A percentile compares a stretch with the other conserved stretches of the same genome.
These are phyloP conservation scores for Chaetomium cochliodes DNA, from an alignment of 495 filamentous ascomycete genomes.

Conservation along the genomic window DNA sequence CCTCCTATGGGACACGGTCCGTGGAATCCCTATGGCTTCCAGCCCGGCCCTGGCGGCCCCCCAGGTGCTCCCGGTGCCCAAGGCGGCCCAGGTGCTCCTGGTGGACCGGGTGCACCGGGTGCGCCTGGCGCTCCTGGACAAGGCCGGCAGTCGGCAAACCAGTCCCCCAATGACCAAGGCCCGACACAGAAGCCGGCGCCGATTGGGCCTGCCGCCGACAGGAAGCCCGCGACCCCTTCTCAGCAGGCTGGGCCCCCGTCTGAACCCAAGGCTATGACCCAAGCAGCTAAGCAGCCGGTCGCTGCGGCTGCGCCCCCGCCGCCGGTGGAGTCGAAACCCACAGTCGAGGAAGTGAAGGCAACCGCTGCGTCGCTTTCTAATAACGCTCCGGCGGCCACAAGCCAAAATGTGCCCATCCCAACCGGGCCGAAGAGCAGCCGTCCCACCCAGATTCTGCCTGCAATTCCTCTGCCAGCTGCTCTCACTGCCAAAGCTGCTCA, in stretches of 20 bases:
- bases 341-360: constrained; percentile 54
- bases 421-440: constrained; percentile 62
- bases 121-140: constrained; percentile 28
- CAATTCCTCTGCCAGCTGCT: constrained; percentile 68
- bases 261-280: constrained; percentile 42
- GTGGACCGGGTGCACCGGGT: constrained; percentile 26
- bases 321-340: constrained; percentile 67
- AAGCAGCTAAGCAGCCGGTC: constrained; percentile 37
- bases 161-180: constrained; percentile 39
- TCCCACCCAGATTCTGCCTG: constrained; percentile 47
- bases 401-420: constrained; percentile 49
- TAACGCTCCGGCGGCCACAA: constrained; percentile 36
- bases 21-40: constrained; percentile 50
- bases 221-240: constrained; percentile 42
- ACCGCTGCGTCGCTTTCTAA: constrained; percentile 44
- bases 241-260: constrained; percentile 36
- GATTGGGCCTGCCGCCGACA: constrained; percentile 55
- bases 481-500: constrained; percentile 52
- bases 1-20: constrained; percentile 60
- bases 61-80: constrained; percentile 38
- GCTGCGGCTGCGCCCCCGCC: constrained; percentile 52
- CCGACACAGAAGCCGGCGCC: constrained; percentile 50
- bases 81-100: constrained; percentile 37
- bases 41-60: constrained; percentile 49
- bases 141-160: constrained; percentile 36